Conservation (phyloP, 768 basidiomycete species). For the Neoboletus brunneissimus region DNA sequence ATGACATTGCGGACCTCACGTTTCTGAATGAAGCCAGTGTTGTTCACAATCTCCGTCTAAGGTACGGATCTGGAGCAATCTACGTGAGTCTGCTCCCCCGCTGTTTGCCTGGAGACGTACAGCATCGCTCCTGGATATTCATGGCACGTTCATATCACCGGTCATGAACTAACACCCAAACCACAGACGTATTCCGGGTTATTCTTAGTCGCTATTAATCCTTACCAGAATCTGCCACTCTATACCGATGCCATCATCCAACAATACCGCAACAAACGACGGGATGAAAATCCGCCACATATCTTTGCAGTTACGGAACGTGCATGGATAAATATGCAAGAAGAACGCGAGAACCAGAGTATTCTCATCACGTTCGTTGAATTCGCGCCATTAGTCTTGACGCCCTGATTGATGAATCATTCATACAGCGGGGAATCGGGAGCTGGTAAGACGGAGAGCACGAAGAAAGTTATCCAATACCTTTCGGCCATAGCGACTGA, state of each 20-base stretch:
- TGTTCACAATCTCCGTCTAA: conserved; percentile 91
- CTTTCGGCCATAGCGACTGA: conserved; percentile 95
- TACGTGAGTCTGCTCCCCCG: conserved; percentile 58
- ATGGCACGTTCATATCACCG: conserved; percentile 1
- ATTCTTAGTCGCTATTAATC: conserved; percentile 98
- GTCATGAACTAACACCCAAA: conserved; percentile 12
- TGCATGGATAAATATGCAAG: conserved; percentile 98
- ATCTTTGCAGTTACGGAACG: conserved; percentile 96
- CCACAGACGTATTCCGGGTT: conserved; percentile 88
- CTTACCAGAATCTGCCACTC: conserved; percentile 88
- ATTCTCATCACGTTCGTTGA: conserved; percentile 90
- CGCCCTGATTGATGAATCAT: conserved; percentile 11
- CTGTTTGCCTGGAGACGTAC: background rate
- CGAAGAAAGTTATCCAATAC: conserved; percentile 99
- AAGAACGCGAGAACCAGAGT: conserved; percentile 95
- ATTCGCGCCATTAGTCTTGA: background rate
- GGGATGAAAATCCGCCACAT: conserved; percentile 93
- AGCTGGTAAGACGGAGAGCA: conserved; percentile 98
- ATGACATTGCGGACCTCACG: conserved; percentile 97
- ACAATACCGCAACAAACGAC: conserved; percentile 84
- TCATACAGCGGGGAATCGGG: conserved; percentile 87
- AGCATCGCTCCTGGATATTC: conserved; percentile 3
- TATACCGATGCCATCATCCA: conserved; percentile 87
- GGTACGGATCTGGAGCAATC: conserved; percentile 89
- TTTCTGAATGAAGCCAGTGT: conserved; percentile 98